These are phyloP conservation scores for Mycena polygramma DNA, from an alignment of 768 basidiomycete species.

Conservation along the genomic window DNA sequence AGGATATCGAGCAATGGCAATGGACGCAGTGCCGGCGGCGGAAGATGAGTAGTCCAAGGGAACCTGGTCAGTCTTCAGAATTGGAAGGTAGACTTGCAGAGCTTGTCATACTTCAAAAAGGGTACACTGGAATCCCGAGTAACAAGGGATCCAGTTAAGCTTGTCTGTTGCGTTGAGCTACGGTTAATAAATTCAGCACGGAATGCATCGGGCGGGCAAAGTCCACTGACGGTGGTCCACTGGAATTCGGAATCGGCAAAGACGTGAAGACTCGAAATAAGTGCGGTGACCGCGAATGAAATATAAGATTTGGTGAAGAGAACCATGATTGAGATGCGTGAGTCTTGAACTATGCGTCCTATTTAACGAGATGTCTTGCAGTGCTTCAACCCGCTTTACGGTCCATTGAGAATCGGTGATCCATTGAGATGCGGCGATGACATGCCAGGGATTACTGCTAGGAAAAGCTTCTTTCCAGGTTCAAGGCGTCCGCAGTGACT, in stretches of 20 bases:
- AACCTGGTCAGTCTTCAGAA: background rate
- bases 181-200: too few species aligned
- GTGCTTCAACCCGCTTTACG: too few species aligned
- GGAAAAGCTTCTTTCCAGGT: too few species aligned
- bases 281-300: background rate
- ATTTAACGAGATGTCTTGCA: too few species aligned
- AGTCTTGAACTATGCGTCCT: too few species aligned
- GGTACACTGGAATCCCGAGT: background rate
- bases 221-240: background rate
- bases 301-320: background rate
- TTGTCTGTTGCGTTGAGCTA: background rate
- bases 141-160: background rate
- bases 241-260: background rate
- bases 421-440: too few species aligned
- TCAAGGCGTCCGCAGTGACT: too few species aligned
- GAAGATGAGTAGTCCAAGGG: conserved; percentile 17
- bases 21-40: conserved; percentile 1
- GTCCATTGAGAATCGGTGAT: too few species aligned
- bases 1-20: conserved; percentile 16
- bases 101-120: background rate
- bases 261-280: background rate
- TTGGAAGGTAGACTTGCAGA: too few species aligned
- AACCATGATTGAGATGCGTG: background rate
- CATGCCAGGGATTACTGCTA: too few species aligned
- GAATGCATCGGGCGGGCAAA: background rate